These are phyloP conservation scores for Triangularia verruculosa DNA, from an alignment of 2,329 filamentous ascomycete species.

Conservation along the genomic window DNA sequence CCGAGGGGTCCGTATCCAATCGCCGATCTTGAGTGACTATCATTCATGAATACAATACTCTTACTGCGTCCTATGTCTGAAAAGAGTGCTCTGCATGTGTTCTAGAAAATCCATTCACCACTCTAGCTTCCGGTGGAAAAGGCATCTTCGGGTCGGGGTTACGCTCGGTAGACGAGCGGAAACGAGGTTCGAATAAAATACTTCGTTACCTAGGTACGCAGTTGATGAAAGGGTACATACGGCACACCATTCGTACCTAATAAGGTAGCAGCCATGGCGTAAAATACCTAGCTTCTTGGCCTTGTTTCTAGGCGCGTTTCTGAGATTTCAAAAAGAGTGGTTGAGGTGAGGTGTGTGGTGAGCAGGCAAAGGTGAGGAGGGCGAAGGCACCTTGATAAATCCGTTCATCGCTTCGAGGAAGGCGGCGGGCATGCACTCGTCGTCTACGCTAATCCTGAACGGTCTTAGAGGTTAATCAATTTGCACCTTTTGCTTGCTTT, in stretches of 20 bases:
- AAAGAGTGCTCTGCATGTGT: not conserved
- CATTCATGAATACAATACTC: not conserved
- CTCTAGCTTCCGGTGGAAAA: not conserved
- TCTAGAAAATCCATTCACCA: not conserved
- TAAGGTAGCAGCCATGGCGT: not conserved
- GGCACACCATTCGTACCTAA: not conserved
- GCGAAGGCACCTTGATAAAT: not conserved
- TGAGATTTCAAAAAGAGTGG: not conserved
- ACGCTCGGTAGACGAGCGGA: not conserved
- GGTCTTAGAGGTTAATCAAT: not conserved
- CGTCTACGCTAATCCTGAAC: not conserved
- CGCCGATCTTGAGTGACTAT: not conserved
- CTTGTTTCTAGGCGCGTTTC: not conserved
- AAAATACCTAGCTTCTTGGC: not conserved
- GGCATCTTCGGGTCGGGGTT: not conserved
- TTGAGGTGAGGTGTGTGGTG: not conserved
- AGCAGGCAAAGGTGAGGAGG: not conserved
- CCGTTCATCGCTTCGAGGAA: not conserved
- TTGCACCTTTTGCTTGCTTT: not conserved
- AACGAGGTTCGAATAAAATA: not conserved
- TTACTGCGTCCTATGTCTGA: too few species aligned
- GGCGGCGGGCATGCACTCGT: not conserved
- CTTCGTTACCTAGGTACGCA: too few species aligned
- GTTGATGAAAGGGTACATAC: too few species aligned
- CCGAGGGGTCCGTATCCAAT: not conserved